phyloP scores from a whole-genome alignment of 108 stramenopile genomes.

The Cylindrotheca closterium region DNA sequence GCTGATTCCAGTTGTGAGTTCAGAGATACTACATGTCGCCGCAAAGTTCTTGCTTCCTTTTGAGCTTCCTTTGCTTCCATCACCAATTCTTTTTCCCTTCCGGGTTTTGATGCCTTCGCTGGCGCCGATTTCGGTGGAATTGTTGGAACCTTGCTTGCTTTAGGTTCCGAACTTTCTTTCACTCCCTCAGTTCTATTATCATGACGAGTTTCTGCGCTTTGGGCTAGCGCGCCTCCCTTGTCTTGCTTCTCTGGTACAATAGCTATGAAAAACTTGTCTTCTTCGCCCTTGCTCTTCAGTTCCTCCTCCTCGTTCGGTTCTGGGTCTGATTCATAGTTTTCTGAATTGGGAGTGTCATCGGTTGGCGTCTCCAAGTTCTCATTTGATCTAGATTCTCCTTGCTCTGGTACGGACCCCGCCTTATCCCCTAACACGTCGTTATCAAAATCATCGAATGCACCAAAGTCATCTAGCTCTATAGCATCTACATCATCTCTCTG shows the following conservation, averaged over 20 bases:
- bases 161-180: not conserved
- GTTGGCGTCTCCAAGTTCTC: not conserved
- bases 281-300: not conserved
- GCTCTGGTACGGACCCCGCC: not conserved
- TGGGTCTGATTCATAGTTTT: not conserved
- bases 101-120: not conserved
- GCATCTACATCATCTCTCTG: conserved; percentile 12
- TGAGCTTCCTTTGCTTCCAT: conserved; percentile 29
- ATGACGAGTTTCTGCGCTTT: not conserved
- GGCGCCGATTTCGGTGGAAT: not conserved
- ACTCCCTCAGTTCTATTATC: not conserved
- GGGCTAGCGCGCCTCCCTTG: too few species aligned
- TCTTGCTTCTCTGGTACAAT: not conserved
- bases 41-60: conserved; percentile 66
- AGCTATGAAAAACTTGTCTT: not conserved
- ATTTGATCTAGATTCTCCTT: not conserved
- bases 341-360: not conserved
- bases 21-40: conserved; percentile 75
- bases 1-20: conserved; percentile 71
- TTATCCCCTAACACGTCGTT: not conserved
- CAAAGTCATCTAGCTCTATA: not conserved
- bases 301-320: too few species aligned
- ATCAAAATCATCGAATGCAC: conserved; percentile 1
- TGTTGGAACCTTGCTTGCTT: not conserved
- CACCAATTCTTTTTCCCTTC: conserved; percentile 21